Conservation (phyloP, 1,284 basidiomycete genomes). For the Boletus semigastroideus region DNA sequence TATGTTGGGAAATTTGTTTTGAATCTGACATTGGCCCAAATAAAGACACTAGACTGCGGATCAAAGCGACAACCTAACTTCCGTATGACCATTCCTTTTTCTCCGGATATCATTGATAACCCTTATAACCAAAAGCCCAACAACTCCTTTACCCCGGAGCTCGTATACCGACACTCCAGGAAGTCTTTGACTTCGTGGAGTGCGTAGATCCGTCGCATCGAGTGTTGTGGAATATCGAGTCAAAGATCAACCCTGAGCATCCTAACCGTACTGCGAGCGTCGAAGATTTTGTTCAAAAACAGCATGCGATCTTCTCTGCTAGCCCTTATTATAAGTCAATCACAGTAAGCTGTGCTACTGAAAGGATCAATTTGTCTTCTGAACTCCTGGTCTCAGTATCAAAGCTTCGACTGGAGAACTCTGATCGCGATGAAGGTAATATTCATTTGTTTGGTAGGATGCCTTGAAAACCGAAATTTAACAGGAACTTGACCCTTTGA, state of each 20-base stretch:
- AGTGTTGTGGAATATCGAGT: constrained; percentile 77
- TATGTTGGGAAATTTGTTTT: constrained; percentile 75
- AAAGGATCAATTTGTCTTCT: not conserved
- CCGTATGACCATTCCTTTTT: constrained; percentile 43
- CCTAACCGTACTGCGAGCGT: constrained; percentile 59
- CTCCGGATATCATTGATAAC: constrained; percentile 4
- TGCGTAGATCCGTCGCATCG: constrained; percentile 64
- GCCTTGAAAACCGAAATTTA: not conserved
- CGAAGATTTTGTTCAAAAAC: constrained; percentile 64
- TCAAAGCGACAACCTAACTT: constrained; percentile 61
- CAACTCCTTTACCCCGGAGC: constrained; percentile 66
- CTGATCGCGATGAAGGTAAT: constrained; percentile 68
- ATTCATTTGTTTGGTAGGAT: not conserved
- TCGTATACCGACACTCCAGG: constrained; percentile 68
- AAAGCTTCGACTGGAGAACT: constrained; percentile 78
- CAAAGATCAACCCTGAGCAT: constrained; percentile 65
- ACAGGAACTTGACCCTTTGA: constrained; percentile 47
- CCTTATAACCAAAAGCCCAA: constrained; percentile 43
- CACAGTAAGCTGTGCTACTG: constrained; percentile 45
- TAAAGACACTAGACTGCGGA: constrained; percentile 78
- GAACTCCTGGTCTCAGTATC: constrained; percentile 45
- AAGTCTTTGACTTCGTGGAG: constrained; percentile 72
- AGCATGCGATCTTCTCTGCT: constrained; percentile 53
- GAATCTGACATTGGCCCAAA: constrained; percentile 74
- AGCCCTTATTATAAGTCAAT: constrained; percentile 61